Evolutionary conservation across 208 protist genomes (phyloP), one percentile per base, ranked within the genome.

Genomic region (Phytomonas sp.): DNA sequence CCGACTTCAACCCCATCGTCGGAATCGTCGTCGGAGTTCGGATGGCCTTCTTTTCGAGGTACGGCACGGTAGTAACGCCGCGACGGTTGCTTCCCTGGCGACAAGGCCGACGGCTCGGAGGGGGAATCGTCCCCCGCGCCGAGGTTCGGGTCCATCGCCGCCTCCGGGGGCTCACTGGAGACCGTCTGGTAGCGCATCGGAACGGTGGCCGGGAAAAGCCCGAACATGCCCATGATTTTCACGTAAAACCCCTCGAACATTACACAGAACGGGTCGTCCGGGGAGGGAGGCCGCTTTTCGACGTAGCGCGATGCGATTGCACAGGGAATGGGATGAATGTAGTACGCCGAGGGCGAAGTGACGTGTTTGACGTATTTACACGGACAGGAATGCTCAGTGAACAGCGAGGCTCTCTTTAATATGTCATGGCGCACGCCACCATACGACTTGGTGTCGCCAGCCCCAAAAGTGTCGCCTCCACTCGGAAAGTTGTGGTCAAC

Each of bases 201-300:
- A 5, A 92, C 66, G 5, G 87, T 90, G n/a, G 74, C 59, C 0
- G 87, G 84, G 59, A 90, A 79, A 33, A 89, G 70, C 46, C 87
- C 87, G 65, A 93, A 93, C 84, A 90, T 91, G n/a, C 87, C 87
- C 74, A 93, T 80, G 31, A 93, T 75, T 59, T 87, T 90, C 65
- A 93, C 80, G 40, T 85, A 81, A 0, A 67, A 80, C 32, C 69
- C 77, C 23, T 86, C 78, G 69, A 93, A 90, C 37, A 62, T 68
- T 7, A 87, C 82, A 72, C 82, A 88, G 56, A 77, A 60, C 1
- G 72, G 73, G 67, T 84, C 75, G 29, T 85, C 84, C 11, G 77
- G 70, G 9, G 83, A 66, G 46, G 67, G 72, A 34, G 82, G 68
- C 68, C 83, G 80, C 43, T 75, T 75, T 0, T 76, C 59, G 62